Conservation (phyloP, 116 monocot genomes). For the Trichopus zeylanicus region DNA sequence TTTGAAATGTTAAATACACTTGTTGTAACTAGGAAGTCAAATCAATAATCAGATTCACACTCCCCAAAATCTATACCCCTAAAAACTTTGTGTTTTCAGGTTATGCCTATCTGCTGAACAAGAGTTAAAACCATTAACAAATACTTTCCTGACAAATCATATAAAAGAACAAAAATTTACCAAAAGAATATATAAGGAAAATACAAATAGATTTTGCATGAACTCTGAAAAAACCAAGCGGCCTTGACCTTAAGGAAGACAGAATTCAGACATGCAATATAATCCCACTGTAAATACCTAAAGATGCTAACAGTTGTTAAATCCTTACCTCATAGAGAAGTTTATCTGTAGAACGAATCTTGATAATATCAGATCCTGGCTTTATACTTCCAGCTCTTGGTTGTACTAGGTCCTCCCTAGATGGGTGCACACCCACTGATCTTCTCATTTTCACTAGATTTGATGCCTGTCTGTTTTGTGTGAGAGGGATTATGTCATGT, state of each 20-base stretch:
- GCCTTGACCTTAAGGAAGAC: background rate
- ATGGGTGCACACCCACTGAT: background rate
- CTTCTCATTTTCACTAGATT: constrained; percentile 8
- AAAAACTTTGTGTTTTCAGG: no score
- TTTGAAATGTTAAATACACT: no score
- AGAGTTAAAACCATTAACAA: background rate
- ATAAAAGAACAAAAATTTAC: no score
- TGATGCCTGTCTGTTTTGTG: constrained; percentile 7
- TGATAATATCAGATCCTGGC: constrained; percentile 20
- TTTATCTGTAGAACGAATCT: constrained; percentile 38
- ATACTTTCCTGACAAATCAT: no score
- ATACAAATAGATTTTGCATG: no score
- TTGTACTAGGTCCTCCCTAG: constrained; percentile 4
- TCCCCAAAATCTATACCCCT: no score
- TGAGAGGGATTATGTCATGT: background rate
- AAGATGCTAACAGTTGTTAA: background rate
- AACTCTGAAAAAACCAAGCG: no score
- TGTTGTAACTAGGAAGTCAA: no score
- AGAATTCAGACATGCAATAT: background rate
- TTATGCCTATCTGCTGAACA: background rate
- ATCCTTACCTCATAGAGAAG: constrained; percentile 32
- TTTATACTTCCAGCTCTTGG: constrained; percentile 7
- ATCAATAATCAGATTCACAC: no score
- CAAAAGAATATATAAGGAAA: no score
- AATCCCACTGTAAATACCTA: no score